Evolutionary conservation across 495 filamentous ascomycete genomes (phyloP).

Genomic region (Cercophora newfieldiana): DNA sequence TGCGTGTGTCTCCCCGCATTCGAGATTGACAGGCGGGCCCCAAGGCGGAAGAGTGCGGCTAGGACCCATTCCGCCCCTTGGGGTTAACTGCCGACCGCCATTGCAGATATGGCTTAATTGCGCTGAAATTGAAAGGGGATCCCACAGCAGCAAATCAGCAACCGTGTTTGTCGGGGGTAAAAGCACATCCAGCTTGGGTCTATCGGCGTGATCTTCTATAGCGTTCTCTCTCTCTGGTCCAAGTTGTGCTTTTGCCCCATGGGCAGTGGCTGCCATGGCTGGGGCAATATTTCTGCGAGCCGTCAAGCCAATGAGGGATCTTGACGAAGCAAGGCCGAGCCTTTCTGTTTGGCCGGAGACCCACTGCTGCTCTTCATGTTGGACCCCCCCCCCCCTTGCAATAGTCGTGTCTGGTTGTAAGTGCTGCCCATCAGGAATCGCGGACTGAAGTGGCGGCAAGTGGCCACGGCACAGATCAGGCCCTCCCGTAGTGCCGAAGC

Average conservation of each 20-base stretch:
- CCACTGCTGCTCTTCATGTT: background rate
- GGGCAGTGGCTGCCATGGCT: background rate
- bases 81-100: background rate
- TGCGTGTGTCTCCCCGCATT: background rate
- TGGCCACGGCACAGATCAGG: background rate
- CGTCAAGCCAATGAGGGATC: background rate
- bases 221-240: background rate
- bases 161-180: background rate
- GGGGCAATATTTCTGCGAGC: background rate
- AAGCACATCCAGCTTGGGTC: background rate
- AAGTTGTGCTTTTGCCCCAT: too few relatives aligned
- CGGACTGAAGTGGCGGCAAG: background rate
- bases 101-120: background rate
- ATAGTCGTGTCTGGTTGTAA: too few relatives aligned
- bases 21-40: background rate
- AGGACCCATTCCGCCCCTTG: background rate
- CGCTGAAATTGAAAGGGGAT: background rate
- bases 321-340: background rate
- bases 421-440: background rate
- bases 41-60: too few relatives aligned
- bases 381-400: too few relatives aligned
- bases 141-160: background rate
- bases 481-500: too few relatives aligned
- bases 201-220: background rate
- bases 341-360: background rate